phyloP scores from a whole-genome alignment of 148 eudicot genomes.

The Fagopyrum tataricum region DNA sequence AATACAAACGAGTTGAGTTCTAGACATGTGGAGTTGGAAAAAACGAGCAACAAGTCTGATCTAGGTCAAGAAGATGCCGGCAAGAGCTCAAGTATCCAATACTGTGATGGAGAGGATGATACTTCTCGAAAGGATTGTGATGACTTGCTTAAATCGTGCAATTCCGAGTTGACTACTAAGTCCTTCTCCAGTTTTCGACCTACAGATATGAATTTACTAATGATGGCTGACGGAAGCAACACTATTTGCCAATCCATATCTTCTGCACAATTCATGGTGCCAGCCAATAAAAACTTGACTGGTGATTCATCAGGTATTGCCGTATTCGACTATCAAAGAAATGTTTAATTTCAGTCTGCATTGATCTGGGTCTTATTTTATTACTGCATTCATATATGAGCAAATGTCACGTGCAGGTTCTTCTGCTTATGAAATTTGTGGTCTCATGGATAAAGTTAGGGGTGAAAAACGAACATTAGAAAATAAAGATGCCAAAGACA shows the following conservation, averaged over 20 bases:
- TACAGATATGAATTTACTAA: constrained; percentile 19
- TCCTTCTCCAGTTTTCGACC: constrained; percentile 39
- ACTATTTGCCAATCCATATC: constrained; percentile 1
- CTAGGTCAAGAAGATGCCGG: constrained; percentile 23
- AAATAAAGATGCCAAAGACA: constrained; percentile 29
- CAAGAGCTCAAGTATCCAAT: constrained; percentile 23
- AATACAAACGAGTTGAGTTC: constrained; percentile 22
- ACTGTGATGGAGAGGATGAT: constrained; percentile 27
- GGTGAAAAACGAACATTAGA: constrained; percentile 64
- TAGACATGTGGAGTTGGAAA: constrained; percentile 23
- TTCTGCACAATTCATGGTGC: constrained; percentile 22
- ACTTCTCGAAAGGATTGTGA: constrained; percentile 18
- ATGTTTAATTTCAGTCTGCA: constrained; percentile 20
- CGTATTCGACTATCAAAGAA: constrained; percentile 22
- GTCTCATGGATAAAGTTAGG: constrained; percentile 35
- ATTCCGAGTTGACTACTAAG: constrained; percentile 42
- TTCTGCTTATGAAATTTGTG: constrained; percentile 32
- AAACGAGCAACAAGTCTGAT: constrained; percentile 19
- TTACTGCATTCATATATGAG: constrained; percentile 27
- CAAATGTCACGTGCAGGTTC: constrained; percentile 33
- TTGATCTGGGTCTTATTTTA: constrained; percentile 33
- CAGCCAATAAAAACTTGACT: constrained; percentile 23
- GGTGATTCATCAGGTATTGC: constrained; percentile 23
- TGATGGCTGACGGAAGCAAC: constrained; percentile 11
- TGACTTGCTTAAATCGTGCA: constrained; percentile 30